Conservation (phyloP, 2,329 filamentous ascomycete genomes). For the Myotisia sp. region DNA sequence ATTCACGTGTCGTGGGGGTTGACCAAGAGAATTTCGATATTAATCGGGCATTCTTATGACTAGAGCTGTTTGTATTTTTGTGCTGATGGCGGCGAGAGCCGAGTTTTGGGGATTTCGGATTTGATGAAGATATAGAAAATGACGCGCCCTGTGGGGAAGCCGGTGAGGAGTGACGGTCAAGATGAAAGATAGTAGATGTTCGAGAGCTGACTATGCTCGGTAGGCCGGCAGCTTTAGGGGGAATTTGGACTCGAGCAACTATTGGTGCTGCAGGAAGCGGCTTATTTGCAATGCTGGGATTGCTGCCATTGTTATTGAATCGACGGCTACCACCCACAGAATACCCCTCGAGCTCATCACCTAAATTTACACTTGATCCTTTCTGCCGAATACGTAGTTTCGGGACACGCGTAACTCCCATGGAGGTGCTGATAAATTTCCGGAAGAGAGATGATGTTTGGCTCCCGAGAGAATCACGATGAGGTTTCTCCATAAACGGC, state of each 20-base stretch:
- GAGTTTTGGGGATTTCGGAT: background rate
- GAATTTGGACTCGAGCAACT: slow-evolving; percentile 1
- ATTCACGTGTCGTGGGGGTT: slow-evolving; percentile 8
- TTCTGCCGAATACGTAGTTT: slow-evolving; percentile 5
- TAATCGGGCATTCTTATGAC: background rate
- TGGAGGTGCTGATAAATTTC: slow-evolving; percentile 5
- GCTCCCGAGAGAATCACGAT: slow-evolving; percentile 3
- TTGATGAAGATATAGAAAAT: slow-evolving; percentile 1
- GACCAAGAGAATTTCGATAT: slow-evolving; percentile 12
- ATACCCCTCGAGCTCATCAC: slow-evolving; percentile 1
- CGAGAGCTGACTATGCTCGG: slow-evolving; percentile 5
- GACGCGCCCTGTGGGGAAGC: background rate
- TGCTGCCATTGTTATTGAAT: background rate
- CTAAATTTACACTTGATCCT: background rate
- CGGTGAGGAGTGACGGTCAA: background rate
- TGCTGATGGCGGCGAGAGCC: too few species aligned
- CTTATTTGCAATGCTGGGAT: background rate
- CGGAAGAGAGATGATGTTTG: slow-evolving; percentile 7
- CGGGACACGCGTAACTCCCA: background rate
- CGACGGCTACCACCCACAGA: background rate
- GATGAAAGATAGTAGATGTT: slow-evolving; percentile 3
- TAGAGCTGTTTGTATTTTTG: background rate
- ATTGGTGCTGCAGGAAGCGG: too few species aligned
- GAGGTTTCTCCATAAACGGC: slow-evolving; percentile 3
- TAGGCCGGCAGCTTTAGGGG: slow-evolving; percentile 5